Evolutionary conservation across 2,329 filamentous ascomycete genomes (phyloP).

Genomic region (Tetracladium maxilliforme): DNA sequence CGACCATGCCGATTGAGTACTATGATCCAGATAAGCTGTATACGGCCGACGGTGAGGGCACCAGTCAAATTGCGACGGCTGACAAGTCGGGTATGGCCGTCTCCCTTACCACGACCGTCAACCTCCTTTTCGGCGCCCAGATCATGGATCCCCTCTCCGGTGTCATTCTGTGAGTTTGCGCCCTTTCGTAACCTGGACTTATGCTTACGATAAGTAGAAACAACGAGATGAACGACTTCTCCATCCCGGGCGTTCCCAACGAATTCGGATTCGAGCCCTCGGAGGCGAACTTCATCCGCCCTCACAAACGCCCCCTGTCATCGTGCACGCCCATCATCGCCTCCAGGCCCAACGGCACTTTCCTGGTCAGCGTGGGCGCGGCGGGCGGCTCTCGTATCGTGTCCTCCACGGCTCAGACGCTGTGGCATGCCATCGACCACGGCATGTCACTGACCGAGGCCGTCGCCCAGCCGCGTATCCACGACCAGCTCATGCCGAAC

Average conservation of each 20-base stretch:
- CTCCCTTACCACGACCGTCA: conserved; percentile 75
- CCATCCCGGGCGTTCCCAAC: conserved; percentile 63
- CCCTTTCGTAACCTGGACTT: too few relatives aligned
- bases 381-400: conserved; percentile 77
- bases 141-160: conserved; percentile 72
- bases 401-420: conserved; percentile 59
- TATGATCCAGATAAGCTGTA: conserved; percentile 61
- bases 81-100: conserved; percentile 64
- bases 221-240: conserved; percentile 68
- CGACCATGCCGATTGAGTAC: conserved; percentile 54
- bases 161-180: too few relatives aligned
- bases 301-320: conserved; percentile 69
- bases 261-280: conserved; percentile 76
- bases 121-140: conserved; percentile 69
- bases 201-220: conserved; percentile 31
- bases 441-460: conserved; percentile 42
- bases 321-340: conserved; percentile 71
- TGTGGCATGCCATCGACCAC: conserved; percentile 60
- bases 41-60: conserved; percentile 56
- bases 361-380: conserved; percentile 59
- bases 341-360: conserved; percentile 45
- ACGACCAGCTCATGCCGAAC: conserved; percentile 73
- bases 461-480: conserved; percentile 52
- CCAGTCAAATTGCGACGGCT: conserved; percentile 57
- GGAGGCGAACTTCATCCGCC: conserved; percentile 66